These are phyloP conservation scores for Chrysophaeum taylorii DNA, from an alignment of 352 stramenopile species.

Conservation along the genomic window DNA sequence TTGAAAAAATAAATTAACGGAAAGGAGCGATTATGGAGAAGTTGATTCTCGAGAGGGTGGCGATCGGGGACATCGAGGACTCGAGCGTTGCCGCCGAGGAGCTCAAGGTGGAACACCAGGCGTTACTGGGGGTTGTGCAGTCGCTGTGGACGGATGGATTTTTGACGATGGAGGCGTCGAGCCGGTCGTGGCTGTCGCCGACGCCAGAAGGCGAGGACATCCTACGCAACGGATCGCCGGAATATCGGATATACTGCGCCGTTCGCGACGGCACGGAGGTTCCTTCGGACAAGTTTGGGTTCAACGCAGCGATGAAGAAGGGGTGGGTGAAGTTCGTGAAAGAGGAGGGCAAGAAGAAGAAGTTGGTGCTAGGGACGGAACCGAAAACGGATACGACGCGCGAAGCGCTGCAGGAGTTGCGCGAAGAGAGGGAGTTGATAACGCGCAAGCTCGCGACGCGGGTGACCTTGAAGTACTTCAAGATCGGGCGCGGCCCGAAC, in stretches of 20 bases:
- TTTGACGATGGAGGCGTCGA: slow-evolving; percentile 47
- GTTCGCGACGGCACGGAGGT: slow-evolving; percentile 37
- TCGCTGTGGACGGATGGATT: slow-evolving; percentile 83
- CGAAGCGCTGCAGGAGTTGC: slow-evolving; percentile 38
- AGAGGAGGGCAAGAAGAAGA: slow-evolving; percentile 60
- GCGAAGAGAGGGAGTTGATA: slow-evolving; percentile 61
- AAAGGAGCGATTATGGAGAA: too few species aligned
- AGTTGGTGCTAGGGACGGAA: slow-evolving; percentile 35
- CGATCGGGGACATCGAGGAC: slow-evolving; percentile 43
- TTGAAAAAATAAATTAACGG: too few species aligned
- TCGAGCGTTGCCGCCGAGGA: slow-evolving; percentile 63
- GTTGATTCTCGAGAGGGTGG: neutral
- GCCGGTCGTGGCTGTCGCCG: slow-evolving; percentile 80
- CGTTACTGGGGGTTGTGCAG: slow-evolving; percentile 87
- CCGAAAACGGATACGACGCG: slow-evolving; percentile 42
- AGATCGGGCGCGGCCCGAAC: slow-evolving; percentile 73
- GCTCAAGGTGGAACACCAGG: slow-evolving; percentile 70
- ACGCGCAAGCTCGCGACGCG: slow-evolving; percentile 57
- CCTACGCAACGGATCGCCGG: slow-evolving; percentile 44
- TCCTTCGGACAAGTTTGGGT: slow-evolving; percentile 81
- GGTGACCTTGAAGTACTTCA: slow-evolving; percentile 83
- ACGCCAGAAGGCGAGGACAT: slow-evolving; percentile 71
- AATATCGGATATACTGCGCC: slow-evolving; percentile 42
- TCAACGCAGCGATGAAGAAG: slow-evolving; percentile 94
- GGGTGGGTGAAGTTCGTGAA: slow-evolving; percentile 92